Conservation (phyloP, 31 red algal genomes). For the Odonthalia washingtoniensis region DNA sequence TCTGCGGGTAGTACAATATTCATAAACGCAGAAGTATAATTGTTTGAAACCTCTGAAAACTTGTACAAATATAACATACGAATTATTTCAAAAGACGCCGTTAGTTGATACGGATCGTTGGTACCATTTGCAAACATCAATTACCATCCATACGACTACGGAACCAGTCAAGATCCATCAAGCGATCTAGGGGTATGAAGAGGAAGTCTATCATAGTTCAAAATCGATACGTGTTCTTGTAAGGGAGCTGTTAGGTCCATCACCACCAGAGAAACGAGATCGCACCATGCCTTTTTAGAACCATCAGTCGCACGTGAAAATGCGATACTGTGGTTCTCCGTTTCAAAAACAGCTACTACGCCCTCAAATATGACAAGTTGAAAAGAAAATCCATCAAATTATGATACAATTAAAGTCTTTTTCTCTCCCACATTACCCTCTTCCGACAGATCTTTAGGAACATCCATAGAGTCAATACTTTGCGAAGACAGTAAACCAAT, state of each 20-base stretch:
- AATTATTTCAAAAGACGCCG: slow-evolving; percentile 56
- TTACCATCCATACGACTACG: slow-evolving; percentile 62
- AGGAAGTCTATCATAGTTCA: slow-evolving; percentile 55
- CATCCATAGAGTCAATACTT: no score
- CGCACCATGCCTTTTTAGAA: slow-evolving; percentile 57
- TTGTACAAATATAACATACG: slow-evolving; percentile 45
- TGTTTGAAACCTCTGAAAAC: slow-evolving; percentile 54
- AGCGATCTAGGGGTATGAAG: no score
- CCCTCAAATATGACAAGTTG: slow-evolving; percentile 76
- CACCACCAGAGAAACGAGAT: slow-evolving; percentile 54
- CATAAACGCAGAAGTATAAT: slow-evolving; percentile 56
- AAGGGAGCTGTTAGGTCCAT: slow-evolving; percentile 71
- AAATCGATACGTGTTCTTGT: slow-evolving; percentile 33
- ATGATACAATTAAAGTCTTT: slow-evolving; percentile 78
- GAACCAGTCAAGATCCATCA: no score
- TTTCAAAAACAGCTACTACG: slow-evolving; percentile 69
- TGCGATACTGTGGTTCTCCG: slow-evolving; percentile 54
- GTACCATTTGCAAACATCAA: slow-evolving; percentile 45
- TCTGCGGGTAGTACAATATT: slow-evolving; percentile 39
- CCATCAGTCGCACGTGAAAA: slow-evolving; percentile 30
- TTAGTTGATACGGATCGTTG: slow-evolving; percentile 32
- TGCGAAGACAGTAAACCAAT: no score
- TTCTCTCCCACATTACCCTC: slow-evolving; percentile 7
- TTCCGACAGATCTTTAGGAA: no score
- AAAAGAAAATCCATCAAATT: no score